Evolutionary conservation across 2,329 filamentous ascomycete genomes (phyloP).

Genomic region (Eutypella sp.): DNA sequence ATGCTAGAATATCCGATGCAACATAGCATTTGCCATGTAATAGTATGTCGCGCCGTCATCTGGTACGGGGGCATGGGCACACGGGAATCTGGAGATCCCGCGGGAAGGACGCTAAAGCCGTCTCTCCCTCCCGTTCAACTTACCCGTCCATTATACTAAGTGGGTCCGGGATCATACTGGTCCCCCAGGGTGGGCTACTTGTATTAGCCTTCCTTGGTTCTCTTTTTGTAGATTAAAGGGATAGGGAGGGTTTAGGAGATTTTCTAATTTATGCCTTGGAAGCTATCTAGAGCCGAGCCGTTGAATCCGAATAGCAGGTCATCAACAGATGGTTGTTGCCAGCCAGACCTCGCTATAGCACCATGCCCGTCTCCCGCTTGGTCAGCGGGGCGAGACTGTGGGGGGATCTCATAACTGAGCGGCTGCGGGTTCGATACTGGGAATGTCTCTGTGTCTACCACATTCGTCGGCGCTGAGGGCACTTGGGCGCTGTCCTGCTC

Average conservation of each 20-base stretch:
- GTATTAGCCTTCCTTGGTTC: too few relatives aligned
- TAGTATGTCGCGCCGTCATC: too few relatives aligned
- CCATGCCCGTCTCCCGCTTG: background rate
- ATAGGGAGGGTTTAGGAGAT: background rate
- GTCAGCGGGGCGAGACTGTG: background rate
- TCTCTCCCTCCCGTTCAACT: background rate
- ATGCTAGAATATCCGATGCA: too few relatives aligned
- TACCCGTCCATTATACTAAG: too few relatives aligned
- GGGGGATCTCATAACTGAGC: background rate
- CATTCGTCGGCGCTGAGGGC: background rate
- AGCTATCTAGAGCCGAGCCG: background rate
- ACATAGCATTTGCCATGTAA: too few relatives aligned
- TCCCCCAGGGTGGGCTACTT: too few relatives aligned
- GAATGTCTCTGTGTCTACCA: background rate
- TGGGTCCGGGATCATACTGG: too few relatives aligned
- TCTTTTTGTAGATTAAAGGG: too few relatives aligned
- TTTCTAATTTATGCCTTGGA: background rate
- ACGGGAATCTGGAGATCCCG: background rate
- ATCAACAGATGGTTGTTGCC: background rate
- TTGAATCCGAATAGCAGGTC: constrained; percentile 5
- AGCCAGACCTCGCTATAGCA: background rate
- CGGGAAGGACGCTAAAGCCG: background rate
- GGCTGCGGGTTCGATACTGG: background rate
- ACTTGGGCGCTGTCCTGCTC: background rate
- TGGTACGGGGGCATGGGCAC: too few relatives aligned